Evolutionary conservation across 257 asterid species (phyloP).

Genomic region (Thymus mandschuricus): DNA sequence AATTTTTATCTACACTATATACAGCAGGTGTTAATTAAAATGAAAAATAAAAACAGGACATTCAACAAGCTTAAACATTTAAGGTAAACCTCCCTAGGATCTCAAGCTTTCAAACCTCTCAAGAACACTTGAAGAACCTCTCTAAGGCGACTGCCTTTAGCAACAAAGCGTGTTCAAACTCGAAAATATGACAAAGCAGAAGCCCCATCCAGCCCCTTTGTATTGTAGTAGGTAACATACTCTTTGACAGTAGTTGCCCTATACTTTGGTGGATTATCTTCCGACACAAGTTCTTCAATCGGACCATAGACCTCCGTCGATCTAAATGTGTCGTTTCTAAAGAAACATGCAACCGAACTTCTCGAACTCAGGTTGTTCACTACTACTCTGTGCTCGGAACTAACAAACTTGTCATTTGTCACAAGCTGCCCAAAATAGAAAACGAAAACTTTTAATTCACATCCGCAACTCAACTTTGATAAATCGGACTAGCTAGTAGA

Average conservation of each 20-base stretch:
- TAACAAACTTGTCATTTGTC: constrained; percentile 56
- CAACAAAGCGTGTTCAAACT: constrained; percentile 16
- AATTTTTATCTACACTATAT: too few species aligned
- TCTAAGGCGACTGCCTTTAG: too few species aligned
- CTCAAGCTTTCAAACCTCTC: too few species aligned
- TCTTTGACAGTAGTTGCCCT: constrained; percentile 45
- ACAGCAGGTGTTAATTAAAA: too few species aligned
- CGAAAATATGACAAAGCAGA: constrained; percentile 49
- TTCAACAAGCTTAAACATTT: too few species aligned
- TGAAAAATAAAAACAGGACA: too few species aligned
- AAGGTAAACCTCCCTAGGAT: too few species aligned
- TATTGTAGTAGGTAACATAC: constrained; percentile 37
- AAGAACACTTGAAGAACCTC: too few species aligned
- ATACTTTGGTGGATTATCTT: constrained; percentile 51
- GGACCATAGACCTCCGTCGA: constrained; percentile 50
- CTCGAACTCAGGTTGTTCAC: constrained; percentile 46
- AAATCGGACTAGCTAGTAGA: too few species aligned
- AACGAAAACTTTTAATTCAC: background rate
- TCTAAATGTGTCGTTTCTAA: constrained; percentile 30
- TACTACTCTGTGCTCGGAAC: constrained; percentile 60
- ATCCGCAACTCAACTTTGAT: too few species aligned
- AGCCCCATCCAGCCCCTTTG: constrained; percentile 53
- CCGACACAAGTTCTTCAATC: constrained; percentile 51
- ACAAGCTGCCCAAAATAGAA: constrained; percentile 42
- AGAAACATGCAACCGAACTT: constrained; percentile 62